Base-by-base conservation (phyloP, 331 rosid species). In the Malus hybrid region DNA sequence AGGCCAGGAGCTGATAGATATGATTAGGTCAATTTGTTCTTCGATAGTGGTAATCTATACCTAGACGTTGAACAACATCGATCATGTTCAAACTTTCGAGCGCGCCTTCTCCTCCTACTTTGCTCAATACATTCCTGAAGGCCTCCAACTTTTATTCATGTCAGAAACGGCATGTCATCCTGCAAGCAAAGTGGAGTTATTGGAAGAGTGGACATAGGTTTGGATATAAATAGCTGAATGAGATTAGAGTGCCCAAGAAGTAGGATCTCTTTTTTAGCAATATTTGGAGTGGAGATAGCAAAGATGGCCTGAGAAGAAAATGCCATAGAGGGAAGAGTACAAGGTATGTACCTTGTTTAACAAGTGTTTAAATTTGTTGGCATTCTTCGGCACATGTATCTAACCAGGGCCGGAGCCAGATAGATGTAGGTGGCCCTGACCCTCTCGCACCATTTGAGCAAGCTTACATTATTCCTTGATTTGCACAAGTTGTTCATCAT, bases 1-100 rank as follows among this genome's bases (percentile, higher is more conserved):
- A 0, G 30, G 5, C 20, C 63, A 78, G 11, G 13, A 32, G 42
- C n/a, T 32, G 7, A 48, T 15, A 48, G 57, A 78, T 58, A 61
- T 5, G 55, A 83, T 71, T 6, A 66, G 60, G 65, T 83, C 80
- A 74, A 92, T 89, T 74, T 92, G 87, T 29, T 85, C 78, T 72
- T 85, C 77, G 42, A 86, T 1, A 92, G 56, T 75, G 68, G 64
- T 81, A 68, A 2, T 84, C 93, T 33, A 92, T 81, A 12, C 92
- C 89, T 13, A 88, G 79, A 42, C 92, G 83, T 78, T 86, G 90
- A 24, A 79, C 61, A 24, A 83, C 78, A 62, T 85, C 90, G 36
- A 92, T 71, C 77, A 89, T 61, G 20, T 20, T 69, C 56, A 89
- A 75, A 77, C 88, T 56, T 32, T 34, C 42, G 10, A 34, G 42